Conservation (phyloP, 1,139 yeast genomes). For the Arxiozyma telluris region DNA sequence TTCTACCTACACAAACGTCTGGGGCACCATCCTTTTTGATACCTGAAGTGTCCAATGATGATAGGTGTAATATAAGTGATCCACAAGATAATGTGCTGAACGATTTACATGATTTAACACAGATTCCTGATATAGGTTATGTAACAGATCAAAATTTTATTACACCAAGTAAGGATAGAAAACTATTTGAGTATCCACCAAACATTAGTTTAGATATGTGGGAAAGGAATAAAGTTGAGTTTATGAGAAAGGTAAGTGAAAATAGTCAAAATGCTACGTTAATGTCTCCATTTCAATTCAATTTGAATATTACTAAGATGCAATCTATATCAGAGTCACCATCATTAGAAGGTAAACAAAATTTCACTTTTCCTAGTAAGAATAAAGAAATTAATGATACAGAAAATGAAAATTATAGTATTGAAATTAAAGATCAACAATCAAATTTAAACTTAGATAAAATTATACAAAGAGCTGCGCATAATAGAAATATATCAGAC, state of each 20-base stretch:
- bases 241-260: slow-evolving; percentile 12
- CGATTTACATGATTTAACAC: slow-evolving; percentile 17
- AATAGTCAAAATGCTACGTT: slow-evolving; percentile 10
- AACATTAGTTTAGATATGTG: slow-evolving; percentile 19
- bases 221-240: slow-evolving; percentile 14
- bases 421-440: neutral
- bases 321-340: slow-evolving; percentile 2
- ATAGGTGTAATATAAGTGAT: neutral
- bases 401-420: neutral
- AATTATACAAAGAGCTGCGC: neutral
- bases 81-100: slow-evolving; percentile 6
- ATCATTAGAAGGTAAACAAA: slow-evolving; percentile 6
- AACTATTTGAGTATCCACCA: slow-evolving; percentile 12
- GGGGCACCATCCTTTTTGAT: slow-evolving; percentile 1
- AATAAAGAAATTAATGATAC: slow-evolving; percentile 1
- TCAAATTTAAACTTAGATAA: neutral
- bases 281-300: slow-evolving; percentile 15
- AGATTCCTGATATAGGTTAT: slow-evolving; percentile 9
- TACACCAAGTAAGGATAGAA: neutral
- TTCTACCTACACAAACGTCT: neutral
- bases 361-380: slow-evolving; percentile 15
- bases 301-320: neutral
- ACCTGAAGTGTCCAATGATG: neutral
- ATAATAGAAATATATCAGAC: slow-evolving; percentile 10
- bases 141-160: slow-evolving; percentile 1